phyloP scores from a whole-genome alignment of 2,329 filamentous ascomycete species.

The Ascochyta rabiei region DNA sequence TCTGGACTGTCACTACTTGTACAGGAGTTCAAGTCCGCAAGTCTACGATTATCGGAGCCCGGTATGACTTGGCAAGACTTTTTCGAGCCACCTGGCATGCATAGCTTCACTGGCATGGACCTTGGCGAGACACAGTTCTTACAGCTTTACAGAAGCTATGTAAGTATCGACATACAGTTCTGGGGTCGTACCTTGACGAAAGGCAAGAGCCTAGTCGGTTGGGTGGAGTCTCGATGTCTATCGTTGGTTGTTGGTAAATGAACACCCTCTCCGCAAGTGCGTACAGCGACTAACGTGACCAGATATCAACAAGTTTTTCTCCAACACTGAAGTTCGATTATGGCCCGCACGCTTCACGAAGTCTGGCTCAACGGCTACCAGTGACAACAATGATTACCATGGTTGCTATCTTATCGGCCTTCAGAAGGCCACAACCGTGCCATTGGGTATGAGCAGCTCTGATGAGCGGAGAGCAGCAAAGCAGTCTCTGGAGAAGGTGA shows the following conservation, averaged over 20 bases:
- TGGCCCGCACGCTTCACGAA: conserved; percentile 66
- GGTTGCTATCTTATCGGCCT: conserved; percentile 69
- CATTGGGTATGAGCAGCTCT: not conserved
- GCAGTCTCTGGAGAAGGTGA: conserved; percentile 49
- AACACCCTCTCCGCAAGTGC: not conserved
- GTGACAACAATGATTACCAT: conserved; percentile 57
- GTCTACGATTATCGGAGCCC: conserved; percentile 45
- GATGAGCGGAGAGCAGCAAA: conserved; percentile 54
- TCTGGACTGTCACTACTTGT: conserved; percentile 60
- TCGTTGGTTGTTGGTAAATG: conserved; percentile 63
- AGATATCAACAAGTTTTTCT: conserved; percentile 63
- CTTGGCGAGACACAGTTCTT: conserved; percentile 55
- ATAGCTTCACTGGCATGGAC: not conserved
- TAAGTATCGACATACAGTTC: conserved; percentile 68
- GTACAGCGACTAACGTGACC: not conserved
- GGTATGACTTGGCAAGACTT: conserved; percentile 40
- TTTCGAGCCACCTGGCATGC: conserved; percentile 14
- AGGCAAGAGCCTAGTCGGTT: conserved; percentile 64
- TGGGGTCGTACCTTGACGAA: conserved; percentile 65
- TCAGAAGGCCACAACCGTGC: conserved; percentile 21
- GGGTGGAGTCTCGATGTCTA: conserved; percentile 67
- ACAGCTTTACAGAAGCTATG: conserved; percentile 58
- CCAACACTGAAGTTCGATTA: conserved; percentile 61
- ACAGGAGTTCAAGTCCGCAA: conserved; percentile 59
- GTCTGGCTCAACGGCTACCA: conserved; percentile 8